phyloP scores from a whole-genome alignment of 2,329 filamentous ascomycete genomes.

The Aspergillus flavus region DNA sequence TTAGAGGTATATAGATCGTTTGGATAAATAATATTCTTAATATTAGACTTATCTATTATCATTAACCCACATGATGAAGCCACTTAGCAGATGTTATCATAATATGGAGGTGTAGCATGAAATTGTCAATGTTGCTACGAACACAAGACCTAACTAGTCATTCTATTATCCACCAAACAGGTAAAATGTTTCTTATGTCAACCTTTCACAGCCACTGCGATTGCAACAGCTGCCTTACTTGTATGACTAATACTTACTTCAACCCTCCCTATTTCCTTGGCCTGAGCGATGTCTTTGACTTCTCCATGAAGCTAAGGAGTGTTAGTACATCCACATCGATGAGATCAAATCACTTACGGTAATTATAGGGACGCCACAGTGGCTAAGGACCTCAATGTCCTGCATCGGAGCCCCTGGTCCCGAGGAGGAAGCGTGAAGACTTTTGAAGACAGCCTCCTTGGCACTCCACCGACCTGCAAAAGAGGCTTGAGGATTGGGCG shows the following conservation, averaged over 20 bases:
- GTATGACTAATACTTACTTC: conserved; percentile 8
- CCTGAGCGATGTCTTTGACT: conserved; percentile 2
- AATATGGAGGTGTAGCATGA: background rate
- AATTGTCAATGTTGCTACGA: background rate
- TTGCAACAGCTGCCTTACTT: conserved; percentile 4
- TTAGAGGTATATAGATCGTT: background rate
- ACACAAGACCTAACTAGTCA: background rate
- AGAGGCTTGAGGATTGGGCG: conserved; percentile 78
- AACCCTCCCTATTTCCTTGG: background rate
- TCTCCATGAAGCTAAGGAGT: conserved; percentile 5
- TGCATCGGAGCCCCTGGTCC: conserved; percentile 19
- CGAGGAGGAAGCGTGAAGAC: conserved; percentile 15
- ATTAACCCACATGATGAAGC: no score
- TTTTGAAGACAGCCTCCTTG: conserved; percentile 59
- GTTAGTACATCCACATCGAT: background rate
- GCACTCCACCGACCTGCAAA: conserved; percentile 60
- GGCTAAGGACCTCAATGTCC: conserved; percentile 19
- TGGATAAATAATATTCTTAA: background rate
- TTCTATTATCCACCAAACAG: background rate
- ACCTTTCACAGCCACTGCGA: conserved; percentile 2
- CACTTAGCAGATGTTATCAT: background rate
- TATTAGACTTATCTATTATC: background rate
- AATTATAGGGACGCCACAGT: conserved; percentile 14
- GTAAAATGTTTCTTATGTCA: background rate
- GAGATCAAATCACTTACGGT: conserved; percentile 7